Percentiles rank a stretch among this genome's conserved stretches.
Conservation (phyloP, 345 rosid genomes). For the Ceriops tagal region DNA sequence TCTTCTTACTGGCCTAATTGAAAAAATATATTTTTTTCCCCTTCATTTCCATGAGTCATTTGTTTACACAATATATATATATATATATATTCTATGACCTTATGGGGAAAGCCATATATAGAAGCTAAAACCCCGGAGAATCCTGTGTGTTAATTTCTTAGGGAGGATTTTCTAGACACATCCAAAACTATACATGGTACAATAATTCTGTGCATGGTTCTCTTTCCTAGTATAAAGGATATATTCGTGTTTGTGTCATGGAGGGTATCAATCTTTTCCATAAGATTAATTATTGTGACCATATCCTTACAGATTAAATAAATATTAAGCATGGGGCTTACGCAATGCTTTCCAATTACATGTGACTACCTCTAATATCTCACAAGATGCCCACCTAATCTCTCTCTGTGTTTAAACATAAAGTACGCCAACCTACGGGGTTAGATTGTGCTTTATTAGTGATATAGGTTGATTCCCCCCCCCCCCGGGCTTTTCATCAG, state of each 20-base stretch:
- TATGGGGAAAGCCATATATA: conserved; percentile 20
- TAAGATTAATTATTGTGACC: conserved; percentile 11
- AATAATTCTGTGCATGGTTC: conserved; percentile 17
- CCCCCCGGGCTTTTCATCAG: conserved; percentile 2
- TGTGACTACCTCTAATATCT: conserved; percentile 3
- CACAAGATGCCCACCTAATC: conserved; percentile 37
- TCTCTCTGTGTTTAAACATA: conserved; percentile 25
- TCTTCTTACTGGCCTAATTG: background rate
- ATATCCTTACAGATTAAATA: conserved; percentile 21
- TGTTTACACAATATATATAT: background rate
- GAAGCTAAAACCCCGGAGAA: conserved; percentile 4
- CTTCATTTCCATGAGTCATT: conserved; percentile 12
- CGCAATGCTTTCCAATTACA: conserved; percentile 26
- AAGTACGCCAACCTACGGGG: conserved; percentile 11
- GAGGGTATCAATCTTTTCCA: conserved; percentile 39
- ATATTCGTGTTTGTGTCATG: conserved; percentile 29
- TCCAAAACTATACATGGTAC: conserved; percentile 7
- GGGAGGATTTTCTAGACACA: conserved; percentile 15
- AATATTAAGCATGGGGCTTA: conserved; percentile 9
- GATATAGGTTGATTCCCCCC: conserved; percentile 32
- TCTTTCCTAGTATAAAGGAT: conserved; percentile 34
- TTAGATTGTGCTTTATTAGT: conserved; percentile 36
- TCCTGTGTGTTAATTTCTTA: conserved; percentile 15
- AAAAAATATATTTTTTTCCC: background rate
- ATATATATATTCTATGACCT: background rate